Evolutionary conservation across 805 yeast genomes (phyloP), one percentile per base, ranked within the genome.

Genomic region (Schwanniomyces yamadae): DNA sequence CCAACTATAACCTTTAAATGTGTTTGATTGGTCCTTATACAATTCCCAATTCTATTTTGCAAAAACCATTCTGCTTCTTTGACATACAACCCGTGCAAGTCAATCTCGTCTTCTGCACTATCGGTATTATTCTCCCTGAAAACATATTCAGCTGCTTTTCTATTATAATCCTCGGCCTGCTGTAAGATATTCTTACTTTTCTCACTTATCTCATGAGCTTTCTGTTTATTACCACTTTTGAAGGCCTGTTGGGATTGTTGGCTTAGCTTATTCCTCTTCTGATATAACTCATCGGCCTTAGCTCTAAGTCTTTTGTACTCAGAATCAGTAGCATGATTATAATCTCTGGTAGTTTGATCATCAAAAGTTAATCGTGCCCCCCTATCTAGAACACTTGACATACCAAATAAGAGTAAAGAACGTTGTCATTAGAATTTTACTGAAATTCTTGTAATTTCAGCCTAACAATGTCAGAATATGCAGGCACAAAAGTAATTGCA

Each of bases 51-150:
- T 39, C 98, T 72, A 41, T 75, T 78, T 48, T 82, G 85, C 45
- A 91, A 68, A 33, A 84, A 77, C 54, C 78, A 83, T 42, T 78
- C 77, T 6, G 97, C 96, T 63, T 91, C 99, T 55, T 81, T 83
- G 13, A 91, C 95, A 49, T 72, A 90, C 20, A 91, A 66, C 0
- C 99, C 99, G 59, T 91, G 99, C 35, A 91, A 69, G 63, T 91
- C 98, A 44, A 91, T 88, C 60, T 91, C 98, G 57, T 87, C 83
- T 16, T 72, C 71, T 21, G 75, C 80, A n/a, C 91, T 81, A 53
- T 90, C 97, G 25, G 86, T 77, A 54, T 91, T 91, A 59, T 91
- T 91, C 46, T 84, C 90, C 28, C 81, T 68, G 57, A 91, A 91
- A 1, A 86, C 96, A 52, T 82, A 89, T 57, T 82, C 87, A 1